These are phyloP conservation scores for Xerocomus potaroensis DNA, from an alignment of 768 basidiomycete species.

Conservation along the genomic window DNA sequence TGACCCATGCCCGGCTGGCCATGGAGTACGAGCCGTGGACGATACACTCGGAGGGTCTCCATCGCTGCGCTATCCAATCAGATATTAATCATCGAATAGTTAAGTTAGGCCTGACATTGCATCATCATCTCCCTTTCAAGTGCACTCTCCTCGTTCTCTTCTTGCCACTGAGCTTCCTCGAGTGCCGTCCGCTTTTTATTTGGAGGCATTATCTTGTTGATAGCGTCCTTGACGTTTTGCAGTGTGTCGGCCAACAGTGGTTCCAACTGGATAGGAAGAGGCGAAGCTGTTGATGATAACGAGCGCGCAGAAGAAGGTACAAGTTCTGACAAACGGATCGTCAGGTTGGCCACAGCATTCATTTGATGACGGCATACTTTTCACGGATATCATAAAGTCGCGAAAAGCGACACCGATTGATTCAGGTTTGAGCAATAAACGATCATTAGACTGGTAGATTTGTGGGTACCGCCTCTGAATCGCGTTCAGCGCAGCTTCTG, in stretches of 20 bases:
- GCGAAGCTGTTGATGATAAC: slow-evolving; percentile 77
- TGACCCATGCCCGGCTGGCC: slow-evolving; percentile 90
- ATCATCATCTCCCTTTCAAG: slow-evolving; percentile 85
- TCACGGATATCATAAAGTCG: slow-evolving; percentile 97
- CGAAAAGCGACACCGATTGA: slow-evolving; percentile 78
- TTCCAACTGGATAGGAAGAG: slow-evolving; percentile 79
- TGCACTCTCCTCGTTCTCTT: slow-evolving; percentile 73
- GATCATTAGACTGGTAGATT: slow-evolving; percentile 88
- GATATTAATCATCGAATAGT: neutral
- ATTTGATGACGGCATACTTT: slow-evolving; percentile 55
- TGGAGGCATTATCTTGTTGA: slow-evolving; percentile 73
- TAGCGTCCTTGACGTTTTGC: slow-evolving; percentile 64
- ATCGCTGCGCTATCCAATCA: slow-evolving; percentile 53
- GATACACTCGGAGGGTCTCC: slow-evolving; percentile 86
- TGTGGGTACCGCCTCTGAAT: slow-evolving; percentile 96
- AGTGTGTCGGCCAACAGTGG: slow-evolving; percentile 70
- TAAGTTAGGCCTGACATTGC: slow-evolving; percentile 54
- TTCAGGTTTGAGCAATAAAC: slow-evolving; percentile 79
- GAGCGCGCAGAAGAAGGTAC: slow-evolving; percentile 95
- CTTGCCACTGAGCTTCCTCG: slow-evolving; percentile 95
- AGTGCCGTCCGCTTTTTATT: slow-evolving; percentile 79
- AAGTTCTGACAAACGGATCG: slow-evolving; percentile 53
- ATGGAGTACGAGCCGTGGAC: slow-evolving; percentile 81
- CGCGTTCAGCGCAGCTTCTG: slow-evolving; percentile 94
- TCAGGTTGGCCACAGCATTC: slow-evolving; percentile 2